Conservation (phyloP, 305 asterid genomes). For the Solanum hybrid region DNA sequence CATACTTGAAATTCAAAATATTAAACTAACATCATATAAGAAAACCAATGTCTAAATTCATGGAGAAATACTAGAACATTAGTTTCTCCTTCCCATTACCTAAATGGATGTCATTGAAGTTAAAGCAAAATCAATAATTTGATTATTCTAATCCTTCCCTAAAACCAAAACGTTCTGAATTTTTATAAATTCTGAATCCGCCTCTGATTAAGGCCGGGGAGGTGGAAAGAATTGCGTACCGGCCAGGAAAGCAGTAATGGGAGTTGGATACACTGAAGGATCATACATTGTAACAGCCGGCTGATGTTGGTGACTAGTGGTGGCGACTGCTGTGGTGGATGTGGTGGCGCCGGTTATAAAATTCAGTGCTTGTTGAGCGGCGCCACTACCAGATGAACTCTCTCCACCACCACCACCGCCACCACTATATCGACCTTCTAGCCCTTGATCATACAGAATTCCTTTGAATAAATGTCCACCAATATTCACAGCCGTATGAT, state of each 20-base stretch:
- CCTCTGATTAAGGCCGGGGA: conserved; percentile 35
- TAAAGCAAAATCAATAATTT: not conserved
- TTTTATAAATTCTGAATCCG: not conserved
- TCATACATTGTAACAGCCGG: conserved; percentile 29
- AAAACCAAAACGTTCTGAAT: not conserved
- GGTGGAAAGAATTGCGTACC: conserved; percentile 88
- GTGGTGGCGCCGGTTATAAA: conserved; percentile 24
- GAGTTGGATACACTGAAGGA: conserved; percentile 48
- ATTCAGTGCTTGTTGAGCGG: conserved; percentile 32
- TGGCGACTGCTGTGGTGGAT: conserved; percentile 7
- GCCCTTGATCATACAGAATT: conserved; percentile 76
- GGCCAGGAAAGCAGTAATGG: conserved; percentile 47
- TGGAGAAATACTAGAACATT: not conserved
- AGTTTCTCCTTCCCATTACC: not conserved
- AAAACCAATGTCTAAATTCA: not conserved
- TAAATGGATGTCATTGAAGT: not conserved
- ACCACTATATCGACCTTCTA: conserved; percentile 34
- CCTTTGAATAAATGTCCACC: conserved; percentile 81
- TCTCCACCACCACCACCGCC: conserved; percentile 25
- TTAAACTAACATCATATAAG: conserved; percentile 1
- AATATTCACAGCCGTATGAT: conserved; percentile 70
- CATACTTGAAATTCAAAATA: conserved; percentile 24
- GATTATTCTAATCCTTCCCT: not conserved
- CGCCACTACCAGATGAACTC: conserved; percentile 24
- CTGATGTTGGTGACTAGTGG: conserved; percentile 6